A percentile compares a stretch with the other conserved stretches of the same genome.
phyloP scores from a whole-genome alignment of 2,329 filamentous ascomycete genomes.

The Plenodomus biglobosus region DNA sequence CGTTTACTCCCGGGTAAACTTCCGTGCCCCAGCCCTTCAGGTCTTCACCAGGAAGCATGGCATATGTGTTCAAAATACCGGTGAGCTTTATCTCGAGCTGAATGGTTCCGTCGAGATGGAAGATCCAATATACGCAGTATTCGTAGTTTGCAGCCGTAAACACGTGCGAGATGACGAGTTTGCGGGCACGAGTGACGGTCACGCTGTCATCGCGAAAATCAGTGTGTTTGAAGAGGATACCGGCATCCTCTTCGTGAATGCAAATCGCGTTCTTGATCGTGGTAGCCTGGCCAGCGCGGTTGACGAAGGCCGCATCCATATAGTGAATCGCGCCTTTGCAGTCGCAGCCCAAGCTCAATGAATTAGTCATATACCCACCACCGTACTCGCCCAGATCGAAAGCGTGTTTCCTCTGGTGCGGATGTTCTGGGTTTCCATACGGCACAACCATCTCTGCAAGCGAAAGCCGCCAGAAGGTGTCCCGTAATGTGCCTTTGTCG shows the following conservation, averaged over 20 bases:
- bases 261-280: slow-evolving; percentile 93
- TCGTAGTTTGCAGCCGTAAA: slow-evolving; percentile 97
- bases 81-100: slow-evolving; percentile 89
- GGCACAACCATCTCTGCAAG: slow-evolving; percentile 94
- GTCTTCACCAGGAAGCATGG: slow-evolving; percentile 77
- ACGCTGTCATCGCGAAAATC: slow-evolving; percentile 90
- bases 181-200: slow-evolving; percentile 82
- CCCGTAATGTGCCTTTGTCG: slow-evolving; percentile 73
- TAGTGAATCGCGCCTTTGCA: slow-evolving; percentile 93
- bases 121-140: slow-evolving; percentile 85
- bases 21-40: slow-evolving; percentile 87
- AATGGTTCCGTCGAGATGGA: slow-evolving; percentile 89
- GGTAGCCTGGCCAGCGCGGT: slow-evolving; percentile 70
- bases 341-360: slow-evolving; percentile 73
- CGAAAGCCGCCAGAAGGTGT: slow-evolving; percentile 85
- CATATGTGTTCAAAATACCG: slow-evolving; percentile 89
- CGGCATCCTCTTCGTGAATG: slow-evolving; percentile 90
- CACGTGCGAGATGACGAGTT: slow-evolving; percentile 84
- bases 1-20: slow-evolving; percentile 88
- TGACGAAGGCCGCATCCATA: slow-evolving; percentile 83
- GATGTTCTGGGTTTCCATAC: slow-evolving; percentile 78
- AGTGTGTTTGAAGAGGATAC: slow-evolving; percentile 91
- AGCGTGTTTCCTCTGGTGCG: slow-evolving; percentile 78
- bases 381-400: slow-evolving; percentile 82
- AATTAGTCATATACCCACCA: slow-evolving; percentile 82